Evolutionary conservation across 257 asterid genomes (phyloP).

Genomic region (Fraxinus cuspidata): DNA sequence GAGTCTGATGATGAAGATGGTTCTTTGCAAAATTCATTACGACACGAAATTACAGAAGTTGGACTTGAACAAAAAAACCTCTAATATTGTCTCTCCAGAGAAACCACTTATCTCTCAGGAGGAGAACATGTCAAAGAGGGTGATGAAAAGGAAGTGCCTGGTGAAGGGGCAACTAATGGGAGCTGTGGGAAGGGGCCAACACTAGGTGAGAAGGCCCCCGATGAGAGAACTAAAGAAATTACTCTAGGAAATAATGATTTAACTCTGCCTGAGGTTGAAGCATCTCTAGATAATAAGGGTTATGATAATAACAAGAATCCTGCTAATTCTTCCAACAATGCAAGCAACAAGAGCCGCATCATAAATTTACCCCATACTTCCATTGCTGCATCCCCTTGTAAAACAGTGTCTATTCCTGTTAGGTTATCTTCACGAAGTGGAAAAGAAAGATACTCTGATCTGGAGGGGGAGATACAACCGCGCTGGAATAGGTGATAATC

Average conservation of each 20-base stretch:
- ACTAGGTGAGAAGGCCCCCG: slow-evolving; percentile 38
- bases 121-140: slow-evolving; percentile 30
- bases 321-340: slow-evolving; percentile 45
- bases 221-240: slow-evolving; percentile 37
- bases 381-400: slow-evolving; percentile 41
- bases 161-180: slow-evolving; percentile 36
- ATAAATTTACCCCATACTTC: slow-evolving; percentile 73
- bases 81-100: slow-evolving; percentile 30
- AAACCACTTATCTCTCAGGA: slow-evolving; percentile 30
- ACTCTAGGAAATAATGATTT: slow-evolving; percentile 33
- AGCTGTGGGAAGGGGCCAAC: slow-evolving; percentile 33
- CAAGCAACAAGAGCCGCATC: slow-evolving; percentile 69
- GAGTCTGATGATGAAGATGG: slow-evolving; percentile 39
- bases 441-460: slow-evolving; percentile 60
- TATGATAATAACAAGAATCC: slow-evolving; percentile 23
- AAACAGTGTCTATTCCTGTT: slow-evolving; percentile 47
- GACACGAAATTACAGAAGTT: slow-evolving; percentile 32
- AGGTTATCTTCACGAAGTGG: slow-evolving; percentile 57
- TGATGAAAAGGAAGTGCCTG: slow-evolving; percentile 35
- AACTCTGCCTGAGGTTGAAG: slow-evolving; percentile 44
- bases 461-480: slow-evolving; percentile 50
- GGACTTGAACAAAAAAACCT: slow-evolving; percentile 39
- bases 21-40: slow-evolving; percentile 30
- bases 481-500: slow-evolving; percentile 66
- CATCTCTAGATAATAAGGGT: slow-evolving; percentile 21